A percentile compares a stretch with the other conserved stretches of the same genome.
Evolutionary conservation across 495 filamentous ascomycete genomes (phyloP).

Genomic region (Hypoxylon fuscum): DNA sequence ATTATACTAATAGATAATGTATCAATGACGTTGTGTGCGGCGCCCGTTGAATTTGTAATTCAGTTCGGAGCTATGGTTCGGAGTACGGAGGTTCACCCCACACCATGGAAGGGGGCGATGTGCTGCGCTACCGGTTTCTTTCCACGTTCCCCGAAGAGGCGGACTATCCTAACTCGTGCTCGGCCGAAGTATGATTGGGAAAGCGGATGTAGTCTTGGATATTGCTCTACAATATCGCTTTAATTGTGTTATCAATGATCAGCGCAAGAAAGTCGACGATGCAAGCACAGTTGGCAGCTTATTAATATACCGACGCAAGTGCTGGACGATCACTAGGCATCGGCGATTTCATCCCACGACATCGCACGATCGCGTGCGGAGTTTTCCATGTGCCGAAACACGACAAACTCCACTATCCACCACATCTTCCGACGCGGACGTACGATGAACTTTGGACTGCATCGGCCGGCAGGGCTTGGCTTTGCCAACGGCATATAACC

Average conservation of each 20-base stretch:
- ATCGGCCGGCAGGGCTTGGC: not conserved
- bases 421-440: not conserved
- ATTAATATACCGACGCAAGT: conserved; percentile 8
- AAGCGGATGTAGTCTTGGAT: no score
- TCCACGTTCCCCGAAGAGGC: conserved; percentile 6
- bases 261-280: not conserved
- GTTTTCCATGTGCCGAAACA: conserved; percentile 15
- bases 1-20: conserved; percentile 1
- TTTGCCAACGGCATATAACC: not conserved
- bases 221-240: no score
- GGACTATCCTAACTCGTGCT: conserved; percentile 9
- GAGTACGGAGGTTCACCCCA: conserved; percentile 24
- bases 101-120: not conserved
- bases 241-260: conserved; percentile 6
- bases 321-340: conserved; percentile 14
- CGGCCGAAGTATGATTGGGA: conserved; percentile 6
- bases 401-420: conserved; percentile 9
- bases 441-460: not conserved
- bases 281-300: not conserved
- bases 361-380: conserved; percentile 23
- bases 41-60: conserved; percentile 6
- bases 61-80: conserved; percentile 21
- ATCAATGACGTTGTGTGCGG: conserved; percentile 14
- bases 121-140: conserved; percentile 16
- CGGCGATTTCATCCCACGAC: conserved; percentile 10